A percentile compares a stretch with the other conserved stretches of the same genome.
These are phyloP conservation scores for Paramecium octaurelia DNA, from an alignment of 73 alveolate genomes.

Conservation along the genomic window DNA sequence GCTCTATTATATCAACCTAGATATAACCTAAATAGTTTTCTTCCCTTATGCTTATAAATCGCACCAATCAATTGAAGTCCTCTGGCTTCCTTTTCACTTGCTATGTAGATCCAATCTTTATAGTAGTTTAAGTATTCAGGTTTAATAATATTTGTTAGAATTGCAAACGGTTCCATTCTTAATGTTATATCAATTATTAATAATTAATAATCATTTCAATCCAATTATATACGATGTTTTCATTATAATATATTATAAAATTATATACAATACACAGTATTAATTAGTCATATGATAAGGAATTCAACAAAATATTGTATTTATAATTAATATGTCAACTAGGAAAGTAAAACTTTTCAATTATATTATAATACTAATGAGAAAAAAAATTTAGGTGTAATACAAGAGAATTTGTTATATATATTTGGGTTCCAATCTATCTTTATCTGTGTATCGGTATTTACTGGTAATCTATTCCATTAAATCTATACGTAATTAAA, in stretches of 20 bases:
- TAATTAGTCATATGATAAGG: background rate
- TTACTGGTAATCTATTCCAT: background rate
- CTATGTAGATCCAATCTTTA: constrained; percentile 58
- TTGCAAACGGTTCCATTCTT: constrained; percentile 35
- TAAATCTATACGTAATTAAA: background rate
- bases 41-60: constrained; percentile 53
- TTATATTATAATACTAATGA: too few species aligned
- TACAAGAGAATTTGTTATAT: too few species aligned
- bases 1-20: constrained; percentile 13
- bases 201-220: background rate
- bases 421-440: too few species aligned
- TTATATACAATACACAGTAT: background rate
- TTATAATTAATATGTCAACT: too few species aligned
- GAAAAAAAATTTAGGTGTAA: too few species aligned
- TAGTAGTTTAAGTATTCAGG: constrained; percentile 54
- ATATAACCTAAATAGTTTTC: constrained; percentile 13
- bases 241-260: background rate
- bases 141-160: constrained; percentile 31
- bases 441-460: background rate
- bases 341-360: too few species aligned
- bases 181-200: background rate
- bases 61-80: constrained; percentile 57
- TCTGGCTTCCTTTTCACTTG: constrained; percentile 59
- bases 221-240: background rate
- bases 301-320: background rate